Percentiles rank a stretch among this genome's conserved stretches.
Conservation (phyloP, 805 yeast species). For the Lachancea kluyveri region DNA sequence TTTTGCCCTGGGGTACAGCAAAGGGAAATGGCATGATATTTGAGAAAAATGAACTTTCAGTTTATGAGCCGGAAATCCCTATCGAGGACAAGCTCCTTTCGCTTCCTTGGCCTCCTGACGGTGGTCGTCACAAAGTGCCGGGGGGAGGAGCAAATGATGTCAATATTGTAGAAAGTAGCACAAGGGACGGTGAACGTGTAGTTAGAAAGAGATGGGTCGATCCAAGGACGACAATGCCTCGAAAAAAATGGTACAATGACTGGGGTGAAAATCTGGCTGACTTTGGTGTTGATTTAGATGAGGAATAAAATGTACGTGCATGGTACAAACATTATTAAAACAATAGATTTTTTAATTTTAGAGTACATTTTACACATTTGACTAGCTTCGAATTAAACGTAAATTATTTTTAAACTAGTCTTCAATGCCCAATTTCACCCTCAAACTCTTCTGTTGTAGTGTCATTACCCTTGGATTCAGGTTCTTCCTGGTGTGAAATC, state of each 20-base stretch:
- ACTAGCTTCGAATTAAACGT: background rate
- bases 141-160: slow-evolving; percentile 13
- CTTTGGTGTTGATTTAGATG: slow-evolving; percentile 80
- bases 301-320: slow-evolving; percentile 35
- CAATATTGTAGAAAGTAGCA: slow-evolving; percentile 13
- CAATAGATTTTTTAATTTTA: background rate
- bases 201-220: slow-evolving; percentile 27
- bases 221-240: slow-evolving; percentile 32
- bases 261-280: slow-evolving; percentile 82
- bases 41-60: slow-evolving; percentile 46
- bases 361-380: background rate
- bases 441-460: slow-evolving; percentile 42
- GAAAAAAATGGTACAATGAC: slow-evolving; percentile 62
- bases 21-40: slow-evolving; percentile 54
- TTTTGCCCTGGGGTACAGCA: slow-evolving; percentile 66
- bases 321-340: slow-evolving; percentile 9
- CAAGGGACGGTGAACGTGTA: slow-evolving; percentile 28
- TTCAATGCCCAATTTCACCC: slow-evolving; percentile 10
- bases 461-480: slow-evolving; percentile 30
- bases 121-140: slow-evolving; percentile 38
- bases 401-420: background rate
- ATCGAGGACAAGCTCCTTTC: slow-evolving; percentile 51
- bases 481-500: no score
- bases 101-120: slow-evolving; percentile 94
- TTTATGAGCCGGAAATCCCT: slow-evolving; percentile 21